These are phyloP conservation scores for Triangularia setosa DNA, from an alignment of 2,329 filamentous ascomycete species.

Conservation along the genomic window DNA sequence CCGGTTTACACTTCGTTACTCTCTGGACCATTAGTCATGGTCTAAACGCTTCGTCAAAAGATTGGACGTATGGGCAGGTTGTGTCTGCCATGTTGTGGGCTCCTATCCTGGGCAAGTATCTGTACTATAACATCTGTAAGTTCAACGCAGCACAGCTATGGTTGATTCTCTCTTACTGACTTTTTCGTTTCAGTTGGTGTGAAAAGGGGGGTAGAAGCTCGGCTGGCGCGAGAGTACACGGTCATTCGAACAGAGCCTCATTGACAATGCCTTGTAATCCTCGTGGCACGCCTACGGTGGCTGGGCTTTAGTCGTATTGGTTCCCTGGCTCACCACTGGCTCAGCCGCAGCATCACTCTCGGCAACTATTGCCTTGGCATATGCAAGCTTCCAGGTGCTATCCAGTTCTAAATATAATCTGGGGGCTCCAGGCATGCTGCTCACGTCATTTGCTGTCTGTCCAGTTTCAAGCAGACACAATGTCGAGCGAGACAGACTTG, in stretches of 20 bases:
- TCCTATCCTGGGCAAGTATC: conserved; percentile 3
- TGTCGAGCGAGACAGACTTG: neutral
- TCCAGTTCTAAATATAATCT: neutral
- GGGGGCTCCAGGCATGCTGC: neutral
- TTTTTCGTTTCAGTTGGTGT: neutral
- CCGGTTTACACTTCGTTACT: neutral
- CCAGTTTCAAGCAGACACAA: neutral
- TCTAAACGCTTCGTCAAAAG: neutral
- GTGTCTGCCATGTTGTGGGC: conserved; percentile 7
- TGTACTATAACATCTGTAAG: conserved; percentile 10
- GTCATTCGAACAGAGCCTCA: neutral
- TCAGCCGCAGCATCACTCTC: neutral
- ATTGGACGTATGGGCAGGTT: conserved; percentile 5
- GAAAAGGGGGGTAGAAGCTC: neutral
- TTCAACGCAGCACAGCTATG: neutral
- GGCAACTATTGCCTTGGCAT: neutral
- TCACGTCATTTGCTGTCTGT: neutral
- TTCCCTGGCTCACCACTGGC: neutral
- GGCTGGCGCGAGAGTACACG: neutral
- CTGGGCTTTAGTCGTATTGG: neutral
- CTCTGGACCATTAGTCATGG: neutral
- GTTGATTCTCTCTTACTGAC: neutral
- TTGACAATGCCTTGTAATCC: neutral
- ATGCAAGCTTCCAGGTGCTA: neutral
- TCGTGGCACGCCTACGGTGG: neutral